Conservation (phyloP, 257 asterid genomes). For the Parsonsia alboflavescens region DNA sequence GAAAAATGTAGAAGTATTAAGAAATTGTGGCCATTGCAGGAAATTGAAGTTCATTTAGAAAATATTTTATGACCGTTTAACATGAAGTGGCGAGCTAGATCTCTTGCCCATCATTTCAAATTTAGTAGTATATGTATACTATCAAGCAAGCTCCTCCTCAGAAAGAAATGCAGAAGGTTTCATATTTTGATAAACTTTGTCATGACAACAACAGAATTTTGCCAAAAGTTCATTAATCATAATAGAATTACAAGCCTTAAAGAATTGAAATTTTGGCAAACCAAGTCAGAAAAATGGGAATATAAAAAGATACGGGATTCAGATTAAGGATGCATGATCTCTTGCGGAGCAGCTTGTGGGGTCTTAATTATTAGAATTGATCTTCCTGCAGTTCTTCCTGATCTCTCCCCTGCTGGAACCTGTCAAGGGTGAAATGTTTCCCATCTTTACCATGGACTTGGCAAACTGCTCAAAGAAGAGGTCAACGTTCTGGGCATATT, state of each 20-base stretch:
- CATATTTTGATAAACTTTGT: too few species aligned
- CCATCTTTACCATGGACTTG: conserved; percentile 77
- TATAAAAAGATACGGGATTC: neutral
- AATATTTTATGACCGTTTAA: too few species aligned
- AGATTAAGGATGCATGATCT: neutral
- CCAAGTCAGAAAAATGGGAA: neutral
- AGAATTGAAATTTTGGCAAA: neutral
- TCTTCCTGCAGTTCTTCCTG: conserved; percentile 66
- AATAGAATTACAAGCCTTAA: conserved; percentile 4
- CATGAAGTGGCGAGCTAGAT: too few species aligned
- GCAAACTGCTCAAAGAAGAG: conserved; percentile 79
- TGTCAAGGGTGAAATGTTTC: conserved; percentile 76
- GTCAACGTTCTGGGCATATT: conserved; percentile 49
- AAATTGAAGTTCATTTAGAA: too few species aligned
- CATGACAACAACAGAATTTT: too few species aligned
- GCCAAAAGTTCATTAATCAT: neutral
- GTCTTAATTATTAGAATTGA: conserved; percentile 29
- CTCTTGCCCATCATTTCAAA: too few species aligned
- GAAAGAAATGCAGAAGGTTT: too few species aligned
- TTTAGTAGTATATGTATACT: too few species aligned
- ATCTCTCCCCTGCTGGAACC: conserved; percentile 66
- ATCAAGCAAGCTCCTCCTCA: too few species aligned
- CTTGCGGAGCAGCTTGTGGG: neutral
- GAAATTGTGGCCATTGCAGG: too few species aligned
- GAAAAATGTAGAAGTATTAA: too few species aligned